Base-by-base conservation (phyloP, 2,329 filamentous ascomycete species). In the Hymenoscyphus albidus region DNA sequence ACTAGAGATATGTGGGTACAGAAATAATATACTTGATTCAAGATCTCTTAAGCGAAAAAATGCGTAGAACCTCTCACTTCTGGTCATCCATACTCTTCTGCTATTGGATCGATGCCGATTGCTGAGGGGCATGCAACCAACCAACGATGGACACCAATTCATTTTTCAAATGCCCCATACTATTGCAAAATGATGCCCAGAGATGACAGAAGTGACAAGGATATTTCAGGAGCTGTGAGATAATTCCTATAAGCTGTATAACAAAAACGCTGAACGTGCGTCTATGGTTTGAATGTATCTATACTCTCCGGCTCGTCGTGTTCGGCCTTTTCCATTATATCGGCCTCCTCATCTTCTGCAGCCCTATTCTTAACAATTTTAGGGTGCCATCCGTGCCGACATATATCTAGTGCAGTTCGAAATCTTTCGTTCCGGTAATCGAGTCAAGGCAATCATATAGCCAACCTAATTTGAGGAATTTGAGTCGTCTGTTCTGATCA, bases 321-420 rank as follows among this genome's bases (percentile, higher is more conserved):
- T 22, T 13, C n/a, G 48, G 48, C 48, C 48, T 54, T 27, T 9
- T 54, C 48, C 48, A 54, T 54, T 22, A 13, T 54, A 59, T 42
- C 58, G 2, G 22, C 32, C 13, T 48, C 39, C 44, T 59, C 54
- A 51, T 59, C 44, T 35, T 63, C 60, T 3, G 32, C 56, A 18
- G 12, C 35, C 22, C 38, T 54, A 3, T 51, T 58, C 27, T 31
- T 10, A 2, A 63, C 54, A 22, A 40, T 51, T 57, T 65, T 63
- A 27, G 65, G 62, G 60, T 67, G 63, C 60, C 63, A 67, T 5
- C 65, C 65, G 39, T 65, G 42, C 48, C 61, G 62, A 55, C 63
- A 65, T 18, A 65, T 48, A 3, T 44, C 22, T 22, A 61, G 27
- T 14, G 40, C 40, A 40, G 12, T 59, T 42, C 38, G 18, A 5